phyloP scores from a whole-genome alignment of 352 stramenopile genomes.

The Phytopythium vexans region DNA sequence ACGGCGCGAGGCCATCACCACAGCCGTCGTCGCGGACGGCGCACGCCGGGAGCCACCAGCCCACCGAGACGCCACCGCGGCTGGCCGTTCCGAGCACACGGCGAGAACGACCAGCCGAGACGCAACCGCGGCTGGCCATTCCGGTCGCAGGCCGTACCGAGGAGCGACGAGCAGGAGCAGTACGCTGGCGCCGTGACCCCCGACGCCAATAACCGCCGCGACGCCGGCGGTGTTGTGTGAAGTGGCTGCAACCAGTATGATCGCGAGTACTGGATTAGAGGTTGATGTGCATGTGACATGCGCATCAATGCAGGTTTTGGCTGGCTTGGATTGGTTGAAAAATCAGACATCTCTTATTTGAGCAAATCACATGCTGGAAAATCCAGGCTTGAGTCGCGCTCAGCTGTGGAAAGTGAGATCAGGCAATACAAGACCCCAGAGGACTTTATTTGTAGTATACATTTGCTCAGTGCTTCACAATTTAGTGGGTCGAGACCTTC shows the following conservation, averaged over 20 bases:
- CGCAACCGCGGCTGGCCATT: background rate
- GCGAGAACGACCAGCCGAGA: background rate
- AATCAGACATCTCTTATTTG: no score
- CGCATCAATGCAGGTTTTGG: background rate
- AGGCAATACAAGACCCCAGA: no score
- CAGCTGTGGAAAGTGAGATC: no score
- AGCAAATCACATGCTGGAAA: no score
- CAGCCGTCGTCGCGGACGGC: background rate
- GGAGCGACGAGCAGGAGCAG: background rate
- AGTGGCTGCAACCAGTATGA: background rate
- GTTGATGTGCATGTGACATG: background rate
- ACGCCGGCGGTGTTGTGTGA: background rate
- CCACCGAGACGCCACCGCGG: background rate
- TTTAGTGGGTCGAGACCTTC: no score
- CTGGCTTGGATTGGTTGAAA: no score
- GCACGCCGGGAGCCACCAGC: background rate
- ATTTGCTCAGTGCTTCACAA: no score
- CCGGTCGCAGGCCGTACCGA: background rate
- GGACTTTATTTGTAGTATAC: no score
- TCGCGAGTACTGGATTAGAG: background rate
- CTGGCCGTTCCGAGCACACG: background rate
- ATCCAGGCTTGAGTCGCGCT: no score
- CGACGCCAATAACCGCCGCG: background rate
- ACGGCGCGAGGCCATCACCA: conserved; percentile 20
- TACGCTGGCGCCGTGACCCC: background rate